phyloP scores from a whole-genome alignment of 1,284 basidiomycete species.

The Xerocomus amazonicus region DNA sequence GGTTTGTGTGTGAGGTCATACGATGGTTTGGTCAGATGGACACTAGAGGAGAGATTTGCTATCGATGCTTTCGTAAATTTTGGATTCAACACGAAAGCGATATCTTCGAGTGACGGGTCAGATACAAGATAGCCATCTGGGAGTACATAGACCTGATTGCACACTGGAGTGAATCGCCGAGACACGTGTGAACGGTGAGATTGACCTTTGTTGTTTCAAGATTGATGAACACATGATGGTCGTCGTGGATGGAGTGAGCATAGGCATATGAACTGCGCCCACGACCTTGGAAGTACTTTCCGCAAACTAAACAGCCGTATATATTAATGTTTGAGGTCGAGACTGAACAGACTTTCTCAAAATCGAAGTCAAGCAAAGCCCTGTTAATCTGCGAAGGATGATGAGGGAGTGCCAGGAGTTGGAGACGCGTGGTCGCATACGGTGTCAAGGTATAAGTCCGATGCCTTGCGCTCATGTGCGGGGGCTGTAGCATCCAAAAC shows the following conservation, averaged over 20 bases:
- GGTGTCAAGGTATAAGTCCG: slow-evolving; percentile 95
- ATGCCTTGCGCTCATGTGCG: slow-evolving; percentile 52
- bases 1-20: slow-evolving; percentile 81
- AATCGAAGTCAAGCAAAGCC: slow-evolving; percentile 93
- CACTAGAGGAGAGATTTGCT: slow-evolving; percentile 51
- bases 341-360: slow-evolving; percentile 98
- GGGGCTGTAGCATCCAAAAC: slow-evolving; percentile 37
- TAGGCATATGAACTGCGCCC: slow-evolving; percentile 93
- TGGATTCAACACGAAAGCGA: slow-evolving; percentile 86
- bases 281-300: slow-evolving; percentile 98
- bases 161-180: slow-evolving; percentile 14
- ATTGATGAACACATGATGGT: slow-evolving; percentile 98
- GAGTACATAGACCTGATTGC: slow-evolving; percentile 86
- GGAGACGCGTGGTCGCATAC: slow-evolving; percentile 44
- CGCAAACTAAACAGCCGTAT: slow-evolving; percentile 97
- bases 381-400: slow-evolving; percentile 71
- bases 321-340: slow-evolving; percentile 95
- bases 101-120: slow-evolving; percentile 93
- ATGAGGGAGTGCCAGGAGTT: slow-evolving; percentile 19
- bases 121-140: slow-evolving; percentile 96
- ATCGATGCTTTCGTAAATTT: slow-evolving; percentile 63
- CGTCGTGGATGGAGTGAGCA: slow-evolving; percentile 95
- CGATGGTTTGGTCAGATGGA: slow-evolving; percentile 67
- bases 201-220: slow-evolving; percentile 84
- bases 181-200: slow-evolving; percentile 14